Percentiles rank a stretch among this genome's conserved stretches.
Evolutionary conservation across 805 yeast genomes (phyloP).

Genomic region (Wickerhamiella cacticola): DNA sequence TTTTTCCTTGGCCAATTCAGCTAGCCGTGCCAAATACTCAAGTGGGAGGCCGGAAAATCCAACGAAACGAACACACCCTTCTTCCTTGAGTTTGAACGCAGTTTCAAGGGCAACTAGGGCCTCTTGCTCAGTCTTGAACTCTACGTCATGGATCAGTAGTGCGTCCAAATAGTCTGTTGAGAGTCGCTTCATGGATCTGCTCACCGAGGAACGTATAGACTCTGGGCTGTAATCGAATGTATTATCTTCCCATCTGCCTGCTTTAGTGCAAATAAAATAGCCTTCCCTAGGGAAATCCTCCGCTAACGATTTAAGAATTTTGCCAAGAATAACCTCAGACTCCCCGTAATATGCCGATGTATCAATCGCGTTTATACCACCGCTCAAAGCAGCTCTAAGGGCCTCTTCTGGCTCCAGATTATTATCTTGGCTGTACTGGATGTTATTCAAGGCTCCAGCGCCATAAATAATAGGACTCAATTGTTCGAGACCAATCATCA

Average conservation of each 20-base stretch:
- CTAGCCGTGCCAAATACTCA: slow-evolving; percentile 39
- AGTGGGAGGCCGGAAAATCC: slow-evolving; percentile 88
- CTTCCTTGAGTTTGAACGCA: slow-evolving; percentile 45
- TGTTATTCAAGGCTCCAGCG: slow-evolving; percentile 72
- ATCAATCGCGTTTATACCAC: slow-evolving; percentile 69
- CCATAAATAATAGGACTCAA: slow-evolving; percentile 52
- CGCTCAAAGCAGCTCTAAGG: slow-evolving; percentile 44
- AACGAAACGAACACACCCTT: slow-evolving; percentile 50
- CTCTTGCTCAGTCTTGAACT: slow-evolving; percentile 49
- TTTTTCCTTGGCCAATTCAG: slow-evolving; percentile 32
- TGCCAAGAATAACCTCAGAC: slow-evolving; percentile 63
- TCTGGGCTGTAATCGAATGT: slow-evolving; percentile 64
- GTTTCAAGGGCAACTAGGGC: slow-evolving; percentile 53
- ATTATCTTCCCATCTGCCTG: slow-evolving; percentile 58
- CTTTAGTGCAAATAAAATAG: slow-evolving; percentile 70
- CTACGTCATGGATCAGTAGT: slow-evolving; percentile 82
- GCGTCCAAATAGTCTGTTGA: slow-evolving; percentile 60
- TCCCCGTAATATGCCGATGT: slow-evolving; percentile 93
- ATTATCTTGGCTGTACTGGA: slow-evolving; percentile 64
- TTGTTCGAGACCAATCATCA: slow-evolving; percentile 4
- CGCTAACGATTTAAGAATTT: slow-evolving; percentile 38
- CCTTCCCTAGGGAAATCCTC: slow-evolving; percentile 42
- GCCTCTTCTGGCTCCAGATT: slow-evolving; percentile 45
- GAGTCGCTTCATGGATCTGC: slow-evolving; percentile 55
- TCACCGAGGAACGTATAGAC: slow-evolving; percentile 49